phyloP scores from a whole-genome alignment of 2,329 filamentous ascomycete species.

The Epichloe sp. region DNA sequence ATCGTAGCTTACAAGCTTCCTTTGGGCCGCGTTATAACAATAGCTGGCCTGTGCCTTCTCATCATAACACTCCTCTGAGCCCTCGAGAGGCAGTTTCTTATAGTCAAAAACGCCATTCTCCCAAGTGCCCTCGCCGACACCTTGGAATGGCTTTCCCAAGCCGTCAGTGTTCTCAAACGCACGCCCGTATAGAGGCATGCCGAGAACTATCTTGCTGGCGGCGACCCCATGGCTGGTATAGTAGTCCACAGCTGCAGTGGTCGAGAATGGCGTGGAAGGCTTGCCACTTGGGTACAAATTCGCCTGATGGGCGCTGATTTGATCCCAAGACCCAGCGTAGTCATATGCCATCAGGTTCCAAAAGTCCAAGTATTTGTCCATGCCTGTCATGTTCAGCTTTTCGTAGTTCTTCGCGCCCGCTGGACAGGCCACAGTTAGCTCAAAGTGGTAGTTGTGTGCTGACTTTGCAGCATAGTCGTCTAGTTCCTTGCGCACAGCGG shows the following conservation, averaged over 20 bases:
- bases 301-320: constrained; percentile 59
- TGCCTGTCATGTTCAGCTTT: constrained; percentile 47
- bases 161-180: constrained; percentile 71
- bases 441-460: constrained; percentile 37
- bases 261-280: constrained; percentile 63
- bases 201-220: constrained; percentile 65
- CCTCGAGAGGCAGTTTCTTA: constrained; percentile 64
- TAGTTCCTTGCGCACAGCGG: constrained; percentile 41
- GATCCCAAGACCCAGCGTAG: constrained; percentile 73
- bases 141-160: constrained; percentile 53
- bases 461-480: constrained; percentile 40
- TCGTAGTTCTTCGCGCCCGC: constrained; percentile 50
- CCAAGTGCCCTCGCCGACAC: constrained; percentile 69
- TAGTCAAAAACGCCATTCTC: constrained; percentile 80
- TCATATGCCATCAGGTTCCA: constrained; percentile 86
- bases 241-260: constrained; percentile 52
- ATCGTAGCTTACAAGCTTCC: constrained; percentile 68
- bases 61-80: constrained; percentile 53
- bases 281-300: constrained; percentile 58
- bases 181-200: constrained; percentile 86
- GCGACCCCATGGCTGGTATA: constrained; percentile 56
- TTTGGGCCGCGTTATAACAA: constrained; percentile 52
- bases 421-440: constrained; percentile 51
- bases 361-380: constrained; percentile 57
- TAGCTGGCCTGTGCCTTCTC: constrained; percentile 55